Evolutionary conservation across 164 flowering plant species (phyloP), one percentile per base, ranked within the genome.

Genomic region (Buxus sempervirens): DNA sequence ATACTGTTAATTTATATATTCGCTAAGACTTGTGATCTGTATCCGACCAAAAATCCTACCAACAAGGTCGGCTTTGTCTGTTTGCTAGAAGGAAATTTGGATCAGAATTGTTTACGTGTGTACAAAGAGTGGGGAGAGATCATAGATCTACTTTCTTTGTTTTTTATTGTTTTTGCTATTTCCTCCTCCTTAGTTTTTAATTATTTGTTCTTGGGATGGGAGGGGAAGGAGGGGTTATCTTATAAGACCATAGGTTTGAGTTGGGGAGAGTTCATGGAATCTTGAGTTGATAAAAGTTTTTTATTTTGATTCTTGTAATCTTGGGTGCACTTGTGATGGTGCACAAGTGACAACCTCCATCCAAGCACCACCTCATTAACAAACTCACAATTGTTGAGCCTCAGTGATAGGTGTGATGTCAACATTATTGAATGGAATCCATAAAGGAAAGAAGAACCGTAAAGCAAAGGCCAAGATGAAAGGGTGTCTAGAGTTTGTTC

Each of bases 381-480:
- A 67, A 58, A 42, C 57, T 38, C 42, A 20, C 57, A 63, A 59
- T 68, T 68, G 45, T 68, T 68, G 64, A 19, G 70, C 14, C 21
- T 23, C 1, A 21, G 65, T 49, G 28, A 15, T 53, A 56, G 36
- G 51, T 61, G 66, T 61, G 66, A 62, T 62, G 66, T 53, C 72
- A 68, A 62, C 65, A 62, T 69, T 69, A 23, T 41, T 62, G n/a
- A 65, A 53, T 54, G 72, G 36, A 69, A 62, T 55, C 65, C 65
- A 53, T 32, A 27, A 60, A 36, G 55, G 8, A 59, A 13, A 45
- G 51, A 15, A 45, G 51, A 45, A 6, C 14, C 51, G 13, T 15
- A 45, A 45, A 45, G 51, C 18, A 10, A 10, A 15, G 51, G 51
- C 14, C 51, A 10, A 45, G 18, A 4, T 4, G 12, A 45, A 45